These are phyloP conservation scores for Malus orientalis DNA, from an alignment of 306 rosid species.

Conservation along the genomic window DNA sequence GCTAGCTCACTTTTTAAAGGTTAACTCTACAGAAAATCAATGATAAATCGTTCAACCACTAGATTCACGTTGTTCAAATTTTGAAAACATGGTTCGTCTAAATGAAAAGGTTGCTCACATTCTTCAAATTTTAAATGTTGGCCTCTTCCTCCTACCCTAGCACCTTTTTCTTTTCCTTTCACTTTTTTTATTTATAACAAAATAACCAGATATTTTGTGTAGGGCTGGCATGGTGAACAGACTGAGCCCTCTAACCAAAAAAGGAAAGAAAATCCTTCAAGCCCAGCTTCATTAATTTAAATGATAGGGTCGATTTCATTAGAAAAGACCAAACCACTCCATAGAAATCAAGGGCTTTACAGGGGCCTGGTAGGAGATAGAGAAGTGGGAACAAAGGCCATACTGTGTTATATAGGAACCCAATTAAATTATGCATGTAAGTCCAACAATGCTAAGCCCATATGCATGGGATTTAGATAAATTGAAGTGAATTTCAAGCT, in stretches of 20 bases:
- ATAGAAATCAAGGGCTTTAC: neutral
- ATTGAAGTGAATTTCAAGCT: neutral
- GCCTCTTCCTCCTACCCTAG: neutral
- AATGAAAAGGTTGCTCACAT: neutral
- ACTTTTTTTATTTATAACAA: neutral
- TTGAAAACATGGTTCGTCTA: too few species aligned
- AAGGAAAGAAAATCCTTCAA: neutral
- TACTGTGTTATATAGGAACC: neutral
- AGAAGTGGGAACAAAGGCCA: neutral
- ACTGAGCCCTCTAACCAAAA: neutral
- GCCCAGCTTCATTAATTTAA: neutral
- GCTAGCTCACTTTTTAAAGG: too few species aligned
- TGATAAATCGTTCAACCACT: too few species aligned
- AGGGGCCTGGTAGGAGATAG: neutral
- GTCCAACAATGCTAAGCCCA: neutral
- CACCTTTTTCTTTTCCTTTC: neutral
- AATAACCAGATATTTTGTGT: neutral
- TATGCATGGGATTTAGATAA: neutral
- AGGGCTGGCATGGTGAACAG: neutral
- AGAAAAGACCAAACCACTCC: neutral
- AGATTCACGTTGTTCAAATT: too few species aligned
- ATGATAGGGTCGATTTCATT: neutral
- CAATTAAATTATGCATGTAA: neutral
- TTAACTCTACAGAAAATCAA: neutral
- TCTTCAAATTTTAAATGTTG: neutral